phyloP scores from a whole-genome alignment of 2,329 filamentous ascomycete genomes.

The Hymenoscyphus occultus region DNA sequence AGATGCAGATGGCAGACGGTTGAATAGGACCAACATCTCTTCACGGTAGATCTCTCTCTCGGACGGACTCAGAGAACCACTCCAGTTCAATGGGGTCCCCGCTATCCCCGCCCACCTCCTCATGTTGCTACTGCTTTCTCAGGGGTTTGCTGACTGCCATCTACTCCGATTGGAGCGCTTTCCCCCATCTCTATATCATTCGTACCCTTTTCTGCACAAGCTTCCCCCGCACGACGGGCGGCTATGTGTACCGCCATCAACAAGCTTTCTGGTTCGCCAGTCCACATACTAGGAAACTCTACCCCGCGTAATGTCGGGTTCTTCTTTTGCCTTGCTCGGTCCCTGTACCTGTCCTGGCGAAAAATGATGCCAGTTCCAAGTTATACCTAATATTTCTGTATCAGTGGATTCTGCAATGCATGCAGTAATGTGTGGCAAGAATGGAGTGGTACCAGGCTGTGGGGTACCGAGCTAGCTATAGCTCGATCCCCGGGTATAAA shows the following conservation, averaged over 20 bases:
- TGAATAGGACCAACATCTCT: neutral
- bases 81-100: neutral
- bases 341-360: slow-evolving; percentile 17
- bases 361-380: neutral
- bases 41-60: slow-evolving; percentile 1
- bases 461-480: neutral
- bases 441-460: neutral
- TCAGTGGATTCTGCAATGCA: neutral
- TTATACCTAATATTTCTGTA: neutral
- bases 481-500: neutral
- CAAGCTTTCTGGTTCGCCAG: slow-evolving; percentile 7
- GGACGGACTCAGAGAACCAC: neutral
- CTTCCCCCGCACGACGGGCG: slow-evolving; percentile 1
- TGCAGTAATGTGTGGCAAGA: neutral
- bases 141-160: neutral
- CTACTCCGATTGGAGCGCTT: slow-evolving; percentile 19
- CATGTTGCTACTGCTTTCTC: neutral
- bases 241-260: slow-evolving; percentile 1
- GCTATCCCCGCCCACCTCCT: neutral
- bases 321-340: slow-evolving; percentile 2
- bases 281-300: neutral
- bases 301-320: slow-evolving; percentile 16
- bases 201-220: neutral
- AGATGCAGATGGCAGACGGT: neutral
- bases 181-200: slow-evolving; percentile 10